Evolutionary conservation across 2,329 filamentous ascomycete species (phyloP).

Genomic region (Trichoderma lentiforme): DNA sequence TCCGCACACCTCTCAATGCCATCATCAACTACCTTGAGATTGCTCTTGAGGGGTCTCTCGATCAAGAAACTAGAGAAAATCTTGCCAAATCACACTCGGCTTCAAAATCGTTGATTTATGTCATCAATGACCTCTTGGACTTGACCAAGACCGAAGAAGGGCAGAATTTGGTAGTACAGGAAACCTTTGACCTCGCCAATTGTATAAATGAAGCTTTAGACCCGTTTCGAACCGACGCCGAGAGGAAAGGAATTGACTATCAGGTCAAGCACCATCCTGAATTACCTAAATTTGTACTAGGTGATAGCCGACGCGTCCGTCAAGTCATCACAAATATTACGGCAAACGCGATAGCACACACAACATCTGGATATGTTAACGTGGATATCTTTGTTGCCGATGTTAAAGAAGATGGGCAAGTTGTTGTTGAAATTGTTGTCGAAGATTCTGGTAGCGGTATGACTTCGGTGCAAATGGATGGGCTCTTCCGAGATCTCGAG

Average conservation of each 20-base stretch:
- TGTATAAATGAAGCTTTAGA: slow-evolving; percentile 77
- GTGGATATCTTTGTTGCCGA: slow-evolving; percentile 67
- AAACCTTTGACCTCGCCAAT: slow-evolving; percentile 67
- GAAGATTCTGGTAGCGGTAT: slow-evolving; percentile 73
- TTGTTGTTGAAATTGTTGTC: slow-evolving; percentile 69
- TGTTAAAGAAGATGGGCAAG: slow-evolving; percentile 49
- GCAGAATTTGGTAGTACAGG: slow-evolving; percentile 72
- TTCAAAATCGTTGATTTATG: slow-evolving; percentile 88
- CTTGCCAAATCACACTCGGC: slow-evolving; percentile 81
- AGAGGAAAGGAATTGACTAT: slow-evolving; percentile 71
- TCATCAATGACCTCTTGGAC: slow-evolving; percentile 88
- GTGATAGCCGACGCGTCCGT: slow-evolving; percentile 75
- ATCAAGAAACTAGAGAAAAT: slow-evolving; percentile 81
- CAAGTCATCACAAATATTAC: slow-evolving; percentile 80
- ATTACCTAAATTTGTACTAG: slow-evolving; percentile 67
- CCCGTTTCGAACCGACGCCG: slow-evolving; percentile 69
- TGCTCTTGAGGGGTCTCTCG: slow-evolving; percentile 74
- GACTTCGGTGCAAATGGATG: slow-evolving; percentile 59
- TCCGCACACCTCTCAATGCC: slow-evolving; percentile 84
- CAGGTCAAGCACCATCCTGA: slow-evolving; percentile 64
- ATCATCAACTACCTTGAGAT: slow-evolving; percentile 96
- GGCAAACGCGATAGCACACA: slow-evolving; percentile 82
- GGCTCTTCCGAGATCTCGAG: slow-evolving; percentile 56
- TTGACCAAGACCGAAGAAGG: slow-evolving; percentile 86
- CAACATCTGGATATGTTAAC: slow-evolving; percentile 61